Conservation (phyloP, 768 basidiomycete species). For the Dacryopinax primogenitus region DNA sequence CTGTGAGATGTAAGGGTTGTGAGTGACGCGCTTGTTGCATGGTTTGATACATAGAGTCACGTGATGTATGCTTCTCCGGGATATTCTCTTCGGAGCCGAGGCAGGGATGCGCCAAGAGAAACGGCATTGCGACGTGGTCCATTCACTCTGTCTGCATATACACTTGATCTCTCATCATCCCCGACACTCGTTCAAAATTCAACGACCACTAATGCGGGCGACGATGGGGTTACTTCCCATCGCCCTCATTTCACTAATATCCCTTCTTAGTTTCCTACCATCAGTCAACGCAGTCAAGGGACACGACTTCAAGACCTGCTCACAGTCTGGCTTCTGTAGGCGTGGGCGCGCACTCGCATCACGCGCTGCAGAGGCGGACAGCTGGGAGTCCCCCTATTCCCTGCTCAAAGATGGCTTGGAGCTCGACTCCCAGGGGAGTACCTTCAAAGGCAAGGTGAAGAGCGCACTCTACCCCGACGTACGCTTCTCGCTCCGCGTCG, state of each 20-base stretch:
- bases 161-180: background rate
- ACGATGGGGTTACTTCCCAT: background rate
- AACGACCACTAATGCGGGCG: background rate
- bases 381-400: constrained; percentile 82
- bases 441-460: constrained; percentile 62
- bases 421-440: constrained; percentile 38
- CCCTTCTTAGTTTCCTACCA: constrained; percentile 13
- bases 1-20: too few species aligned
- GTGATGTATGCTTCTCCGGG: too few species aligned
- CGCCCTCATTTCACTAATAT: constrained; percentile 9
- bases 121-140: background rate
- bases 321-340: constrained; percentile 92
- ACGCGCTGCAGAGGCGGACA: constrained; percentile 46
- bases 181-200: too few species aligned
- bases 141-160: background rate
- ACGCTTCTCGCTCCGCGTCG: constrained; percentile 67
- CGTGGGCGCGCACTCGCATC: constrained; percentile 70
- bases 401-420: constrained; percentile 46
- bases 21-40: too few species aligned
- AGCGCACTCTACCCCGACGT: constrained; percentile 74
- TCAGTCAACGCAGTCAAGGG: constrained; percentile 30
- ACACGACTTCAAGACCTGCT: constrained; percentile 87
- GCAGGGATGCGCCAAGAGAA: too few species aligned
- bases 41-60: too few species aligned
- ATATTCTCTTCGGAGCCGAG: too few species aligned